Base-by-base conservation (phyloP, 202 grass and related monocot genomes). In the Schoenoplectus tabernaemontani region DNA sequence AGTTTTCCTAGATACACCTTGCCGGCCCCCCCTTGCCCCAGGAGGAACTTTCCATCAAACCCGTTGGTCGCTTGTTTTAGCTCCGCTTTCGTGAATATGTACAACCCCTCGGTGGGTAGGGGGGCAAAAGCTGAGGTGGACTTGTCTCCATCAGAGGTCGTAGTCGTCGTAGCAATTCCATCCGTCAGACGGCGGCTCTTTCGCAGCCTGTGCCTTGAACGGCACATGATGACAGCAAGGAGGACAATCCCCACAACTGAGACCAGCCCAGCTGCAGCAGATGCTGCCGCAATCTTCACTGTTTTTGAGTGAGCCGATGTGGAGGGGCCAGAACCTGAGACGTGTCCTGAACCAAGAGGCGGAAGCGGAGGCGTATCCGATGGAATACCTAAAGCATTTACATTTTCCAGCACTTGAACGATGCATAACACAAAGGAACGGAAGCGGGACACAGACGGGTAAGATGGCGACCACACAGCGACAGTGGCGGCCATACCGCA, bases 41-140 rank as follows among this genome's bases (percentile, higher is more conserved):
- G 78, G 8, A 93, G 75, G 30, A 90, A 76, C 37, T 81, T 70
- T 22, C 69, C 82, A 66, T 93, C 86, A 79, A 88, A 93, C 0
- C 91, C 79, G 37, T 87, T 81, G 6, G 88, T 90, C 0, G 91
- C 91, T 4, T 90, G 86, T 78, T 37, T 85, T 11, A 93, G 82
- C 86, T 93, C 88, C 4, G 82, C 60, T 56, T 87, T 90, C 8
- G 84, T 88, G 79, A 93, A 93, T 76, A 93, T 93, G 76, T 93
- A 93, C 5, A 93, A 6, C 0, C 91, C 91, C 9, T 89, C 91
- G 0, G 86, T 90, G 1, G 91, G 91, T 0, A 93, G 79, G 0
- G 75, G 61, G 38, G 57, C 17, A 1, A 51, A 51, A 30, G 37
- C 32, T 4, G 22, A 20, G 13, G 17, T 17, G 2, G 73, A 72